phyloP scores from a whole-genome alignment of 768 basidiomycete species.

The Suillus placidus region DNA sequence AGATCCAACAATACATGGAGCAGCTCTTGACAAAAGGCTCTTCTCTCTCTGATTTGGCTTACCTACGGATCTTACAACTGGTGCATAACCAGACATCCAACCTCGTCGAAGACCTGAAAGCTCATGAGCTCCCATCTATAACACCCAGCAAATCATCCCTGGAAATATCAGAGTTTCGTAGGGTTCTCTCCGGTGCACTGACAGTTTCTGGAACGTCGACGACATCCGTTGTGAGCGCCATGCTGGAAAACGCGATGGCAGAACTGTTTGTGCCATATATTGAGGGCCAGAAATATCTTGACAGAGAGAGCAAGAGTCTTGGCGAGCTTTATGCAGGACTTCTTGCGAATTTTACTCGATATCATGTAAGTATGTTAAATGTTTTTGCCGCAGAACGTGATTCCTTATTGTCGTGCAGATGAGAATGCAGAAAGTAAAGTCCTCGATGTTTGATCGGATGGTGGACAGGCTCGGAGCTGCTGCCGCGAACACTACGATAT shows the following conservation, averaged over 20 bases:
- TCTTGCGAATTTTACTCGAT: slow-evolving; percentile 77
- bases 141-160: slow-evolving; percentile 61
- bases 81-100: slow-evolving; percentile 77
- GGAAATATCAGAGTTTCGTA: slow-evolving; percentile 63
- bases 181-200: slow-evolving; percentile 47
- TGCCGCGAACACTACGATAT: slow-evolving; percentile 62
- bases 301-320: slow-evolving; percentile 85
- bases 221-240: slow-evolving; percentile 65
- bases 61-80: slow-evolving; percentile 87
- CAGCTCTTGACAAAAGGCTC: slow-evolving; percentile 76
- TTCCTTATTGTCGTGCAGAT: slow-evolving; percentile 39
- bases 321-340: slow-evolving; percentile 76
- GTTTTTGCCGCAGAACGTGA: slow-evolving; percentile 9
- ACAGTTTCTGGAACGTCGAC: slow-evolving; percentile 46
- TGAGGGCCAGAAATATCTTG: slow-evolving; percentile 89
- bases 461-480: slow-evolving; percentile 83
- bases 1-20: slow-evolving; percentile 99
- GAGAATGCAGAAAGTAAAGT: slow-evolving; percentile 68
- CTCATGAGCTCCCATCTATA: slow-evolving; percentile 79
- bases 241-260: slow-evolving; percentile 96
- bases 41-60: slow-evolving; percentile 83
- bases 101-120: slow-evolving; percentile 89
- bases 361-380: slow-evolving; percentile 66
- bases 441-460: slow-evolving; percentile 86
- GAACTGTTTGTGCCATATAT: slow-evolving; percentile 94